Conservation (phyloP, 208 protist species). For the Acanthamoeba royreba region DNA sequence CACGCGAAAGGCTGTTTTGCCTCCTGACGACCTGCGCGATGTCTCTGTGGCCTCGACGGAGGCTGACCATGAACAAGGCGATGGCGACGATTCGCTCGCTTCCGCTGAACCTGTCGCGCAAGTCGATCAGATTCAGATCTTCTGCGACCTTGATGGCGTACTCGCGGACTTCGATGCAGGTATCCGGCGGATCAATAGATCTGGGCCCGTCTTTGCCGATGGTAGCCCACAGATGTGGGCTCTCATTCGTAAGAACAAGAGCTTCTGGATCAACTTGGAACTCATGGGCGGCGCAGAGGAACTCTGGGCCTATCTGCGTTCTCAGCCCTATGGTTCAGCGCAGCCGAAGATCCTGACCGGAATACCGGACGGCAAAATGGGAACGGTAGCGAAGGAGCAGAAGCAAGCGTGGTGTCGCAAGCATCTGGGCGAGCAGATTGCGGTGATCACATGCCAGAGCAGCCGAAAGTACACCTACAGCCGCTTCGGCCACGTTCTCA, state of each 20-base stretch:
- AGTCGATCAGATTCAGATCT: not conserved
- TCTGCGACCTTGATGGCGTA: slow-evolving; percentile 38
- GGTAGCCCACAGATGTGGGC: slow-evolving; percentile 5
- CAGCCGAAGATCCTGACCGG: slow-evolving; percentile 9
- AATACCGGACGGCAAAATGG: slow-evolving; percentile 31
- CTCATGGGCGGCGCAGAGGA: not conserved
- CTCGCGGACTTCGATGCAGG: slow-evolving; percentile 24
- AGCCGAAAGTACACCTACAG: not conserved
- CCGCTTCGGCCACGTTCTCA: not conserved
- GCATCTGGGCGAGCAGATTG: not conserved
- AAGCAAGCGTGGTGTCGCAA: slow-evolving; percentile 15
- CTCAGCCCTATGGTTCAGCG: not conserved
- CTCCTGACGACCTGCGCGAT: not conserved
- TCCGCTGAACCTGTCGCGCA: not conserved
- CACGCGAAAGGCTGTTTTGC: not conserved
- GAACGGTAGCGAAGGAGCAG: not conserved
- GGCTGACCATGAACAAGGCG: not conserved
- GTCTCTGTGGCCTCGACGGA: not conserved
- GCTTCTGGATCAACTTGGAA: not conserved
- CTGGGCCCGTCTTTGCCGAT: not conserved
- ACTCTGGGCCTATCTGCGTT: not conserved
- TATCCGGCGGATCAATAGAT: not conserved
- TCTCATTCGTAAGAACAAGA: not conserved
- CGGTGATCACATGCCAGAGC: slow-evolving; percentile 25
- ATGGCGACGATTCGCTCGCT: not conserved